phyloP scores from a whole-genome alignment of 176 grass and related monocot species.

The Oryza australiensis region DNA sequence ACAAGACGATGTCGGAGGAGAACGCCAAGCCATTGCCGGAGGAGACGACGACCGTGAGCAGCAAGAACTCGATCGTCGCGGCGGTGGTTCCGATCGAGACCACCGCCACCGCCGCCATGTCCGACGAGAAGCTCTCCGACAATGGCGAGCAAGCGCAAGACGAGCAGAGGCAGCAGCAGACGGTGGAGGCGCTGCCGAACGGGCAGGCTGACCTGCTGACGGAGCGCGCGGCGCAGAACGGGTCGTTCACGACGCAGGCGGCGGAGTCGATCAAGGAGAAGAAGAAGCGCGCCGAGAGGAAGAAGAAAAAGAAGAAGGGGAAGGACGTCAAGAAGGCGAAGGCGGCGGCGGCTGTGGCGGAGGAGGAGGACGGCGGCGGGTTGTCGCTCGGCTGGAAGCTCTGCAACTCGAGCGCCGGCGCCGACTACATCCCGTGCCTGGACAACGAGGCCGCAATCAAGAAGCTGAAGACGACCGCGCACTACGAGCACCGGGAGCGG shows the following conservation, averaged over 20 bases:
- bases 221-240: conserved; percentile 67
- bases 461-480: conserved; percentile 57
- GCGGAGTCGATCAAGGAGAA: conserved; percentile 76
- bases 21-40: conserved; percentile 39
- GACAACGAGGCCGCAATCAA: conserved; percentile 81
- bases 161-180: too few relatives aligned
- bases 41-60: background rate
- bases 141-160: conserved; percentile 23
- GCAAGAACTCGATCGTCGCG: background rate
- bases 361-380: background rate
- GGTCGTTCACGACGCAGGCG: conserved; percentile 84
- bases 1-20: conserved; percentile 50
- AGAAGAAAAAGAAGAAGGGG: background rate
- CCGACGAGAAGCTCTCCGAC: conserved; percentile 22
- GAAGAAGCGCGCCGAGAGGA: conserved; percentile 37
- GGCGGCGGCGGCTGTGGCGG: background rate
- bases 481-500: conserved; percentile 95
- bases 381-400: conserved; percentile 52
- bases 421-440: conserved; percentile 94
- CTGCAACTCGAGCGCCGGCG: conserved; percentile 62
- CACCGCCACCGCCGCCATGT: too few relatives aligned
- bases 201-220: conserved; percentile 66
- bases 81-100: too few relatives aligned
- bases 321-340: conserved; percentile 13
- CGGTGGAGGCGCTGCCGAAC: conserved; percentile 52